Base-by-base conservation (phyloP, 192 early-diverging fungal species). In the Oehlia diaphana region DNA sequence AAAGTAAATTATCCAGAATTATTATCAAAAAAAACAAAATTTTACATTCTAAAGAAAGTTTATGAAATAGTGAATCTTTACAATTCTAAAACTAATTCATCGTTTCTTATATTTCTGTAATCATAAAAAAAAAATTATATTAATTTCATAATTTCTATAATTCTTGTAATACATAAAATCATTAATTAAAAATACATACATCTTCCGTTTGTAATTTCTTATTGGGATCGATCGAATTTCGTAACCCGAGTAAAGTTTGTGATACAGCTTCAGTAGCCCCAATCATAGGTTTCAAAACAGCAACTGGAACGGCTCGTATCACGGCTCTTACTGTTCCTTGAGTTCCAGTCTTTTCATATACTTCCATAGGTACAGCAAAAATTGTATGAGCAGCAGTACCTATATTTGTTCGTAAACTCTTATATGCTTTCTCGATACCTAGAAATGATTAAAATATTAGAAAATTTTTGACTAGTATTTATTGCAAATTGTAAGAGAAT, bases 221-320 rank as follows among this genome's bases (percentile, higher is more conserved):
- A 13, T 81, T 88, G 7, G 95, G 94, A 83, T 99, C 97, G 72
- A 99, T 91, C 10, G 92, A 92, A 82, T 96, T 99, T 72, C 95
- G 92, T 77, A 99, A 76, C 2, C 97, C 96, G 73, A 97, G 88
- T 33, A 99, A 86, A 9, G 95, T 92, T 84, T 97, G 96, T 2
- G 95, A 94, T 16, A 97, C 91, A 0, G 96, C 97, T 65, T 97
- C 97, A 0, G 96, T 93, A 1, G 94, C 92, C 0, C 97, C 96
- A 84, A 99, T 98, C 92, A 98, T 95, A 1, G 97, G 97, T 83
- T 94, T 94, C 33, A 99, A 86, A 42, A 97, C 92, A 1, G 97
- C 95, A 21, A 95, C 92, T 0, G 97, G 97, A 35, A 99, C 92
- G 3, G 93, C 94, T 26, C 88, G 82, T 35, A 93, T 91, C 13